Base-by-base conservation (phyloP, 306 rosid genomes). In the Spatholobus suberectus region DNA sequence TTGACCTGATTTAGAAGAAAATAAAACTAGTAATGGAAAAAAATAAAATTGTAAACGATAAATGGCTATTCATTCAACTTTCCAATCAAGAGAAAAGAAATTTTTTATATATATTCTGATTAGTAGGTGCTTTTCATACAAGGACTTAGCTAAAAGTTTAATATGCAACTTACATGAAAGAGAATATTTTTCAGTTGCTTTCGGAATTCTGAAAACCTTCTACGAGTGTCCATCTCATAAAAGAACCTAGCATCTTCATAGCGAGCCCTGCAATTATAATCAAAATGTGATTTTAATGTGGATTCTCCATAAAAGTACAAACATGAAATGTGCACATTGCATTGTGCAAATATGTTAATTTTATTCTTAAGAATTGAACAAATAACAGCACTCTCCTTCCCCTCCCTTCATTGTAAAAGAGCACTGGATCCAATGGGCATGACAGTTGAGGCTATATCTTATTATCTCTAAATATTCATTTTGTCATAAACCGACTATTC, bases 181-280 rank as follows among this genome's bases (percentile, higher is more conserved):
- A 93, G 92, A 83, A 95, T 93, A 78, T 92, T 91, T 52, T 84
- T 92, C 74, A 95, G 90, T 89, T 90, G 91, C 81, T 87, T 81
- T 71, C 91, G 90, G 68, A 93, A 93, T 81, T 95, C 97, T 37
- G 91, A 86, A 85, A 95, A 86, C 70, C 74, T 88, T 89, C 92
- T 95, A 15, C 83, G 80, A 7, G 92, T 90, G 82, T 95, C 98
- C 85, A 88, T 78, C 91, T 86, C 93, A 58, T 95, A 95, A 88
- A 95, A 95, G 89, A 95, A 95, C 74, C 93, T 95, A 1, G 99
- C 99, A 93, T 95, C 99, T 89, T 95, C 98, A 83, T 91, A 95
- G 75, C 97, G 96, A 70, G 99, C 97, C 83, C 98, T 95, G 90
- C 88, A 93, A 78, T 76, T 66, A 87, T 44, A 79, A 32, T 76